Evolutionary conservation across 805 yeast species (phyloP), one percentile per base, ranked within the genome.

Genomic region (Candida hispaniensis): DNA sequence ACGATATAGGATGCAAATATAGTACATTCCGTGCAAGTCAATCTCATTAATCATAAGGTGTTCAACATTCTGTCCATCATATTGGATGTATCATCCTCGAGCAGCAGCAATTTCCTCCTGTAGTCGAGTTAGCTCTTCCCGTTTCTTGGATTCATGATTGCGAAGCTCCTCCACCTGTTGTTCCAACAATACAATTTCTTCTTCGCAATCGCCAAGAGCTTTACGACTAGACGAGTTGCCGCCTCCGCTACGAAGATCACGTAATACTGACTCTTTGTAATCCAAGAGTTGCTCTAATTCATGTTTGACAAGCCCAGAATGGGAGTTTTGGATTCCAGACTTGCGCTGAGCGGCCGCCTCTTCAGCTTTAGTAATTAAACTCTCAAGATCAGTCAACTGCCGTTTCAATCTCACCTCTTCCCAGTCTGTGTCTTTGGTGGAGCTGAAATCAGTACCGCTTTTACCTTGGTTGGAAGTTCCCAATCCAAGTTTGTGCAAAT

Each of bases 211-310:
- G 42, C 44, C 32, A 22, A 46, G 38, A 26, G 46, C 40, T 12
- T 30, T 17, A 19, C 30, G 20, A 9, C 26, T 41, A 9, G 39
- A 40, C 6, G 41, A 11, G 7, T 29, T 21, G 34, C 43, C 29
- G n/a, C 44, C 42, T 11, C 56, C 56, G 9, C 47, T 52, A 19
- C 61, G 49, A 9, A 61, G 50, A 32, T 60, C 57, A 5, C 56
- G 51, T 34, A 77, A 61, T 55, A 73, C 73, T 14, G 63, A 59
- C 52, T 79, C 75, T 55, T 82, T 86, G 55, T 79, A 86, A 45
- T 73, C 76, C 42, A 85, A 67, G 45, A 91, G 60, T 47, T 80
- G 88, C 58, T 83, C 93, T 42, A 78, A 69, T 56, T 91, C 97
- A 36, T 71, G 61, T 40, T 67, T 63, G 9, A 69, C 58, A 27